These are phyloP conservation scores for Nannizziopsis barbatae DNA, from an alignment of 2,329 filamentous ascomycete species.

Conservation along the genomic window DNA sequence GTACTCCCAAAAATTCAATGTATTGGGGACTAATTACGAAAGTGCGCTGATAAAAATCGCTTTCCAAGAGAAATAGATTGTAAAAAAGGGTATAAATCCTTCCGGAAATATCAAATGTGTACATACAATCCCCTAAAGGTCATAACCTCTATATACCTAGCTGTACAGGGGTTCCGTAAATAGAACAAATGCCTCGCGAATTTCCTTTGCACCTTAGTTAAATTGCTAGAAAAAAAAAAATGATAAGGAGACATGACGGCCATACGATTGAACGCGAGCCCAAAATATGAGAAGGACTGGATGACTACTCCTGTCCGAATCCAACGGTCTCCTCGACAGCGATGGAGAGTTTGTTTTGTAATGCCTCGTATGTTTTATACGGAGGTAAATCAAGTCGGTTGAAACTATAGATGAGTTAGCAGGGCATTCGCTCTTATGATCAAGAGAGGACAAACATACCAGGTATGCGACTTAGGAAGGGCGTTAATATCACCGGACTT, in stretches of 20 bases:
- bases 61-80: too few species aligned
- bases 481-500: constrained; percentile 87
- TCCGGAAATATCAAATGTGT: too few species aligned
- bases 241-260: not conserved
- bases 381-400: constrained; percentile 91
- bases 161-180: too few species aligned
- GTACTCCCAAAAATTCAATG: too few species aligned
- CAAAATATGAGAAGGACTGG: not conserved
- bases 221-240: not conserved
- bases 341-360: constrained; percentile 85
- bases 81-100: too few species aligned
- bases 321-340: constrained; percentile 98
- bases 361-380: constrained; percentile 76
- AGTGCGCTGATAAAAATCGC: too few species aligned
- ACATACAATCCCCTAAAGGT: too few species aligned
- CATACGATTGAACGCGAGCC: not conserved
- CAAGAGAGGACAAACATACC: constrained; percentile 48
- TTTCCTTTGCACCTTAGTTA: too few species aligned
- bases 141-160: too few species aligned
- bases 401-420: constrained; percentile 50
- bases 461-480: constrained; percentile 93
- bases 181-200: too few species aligned
- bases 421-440: not conserved
- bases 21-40: too few species aligned
- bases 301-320: constrained; percentile 81